Evolutionary conservation across 257 asterid genomes (phyloP).

Genomic region (Solanum lignicaule): DNA sequence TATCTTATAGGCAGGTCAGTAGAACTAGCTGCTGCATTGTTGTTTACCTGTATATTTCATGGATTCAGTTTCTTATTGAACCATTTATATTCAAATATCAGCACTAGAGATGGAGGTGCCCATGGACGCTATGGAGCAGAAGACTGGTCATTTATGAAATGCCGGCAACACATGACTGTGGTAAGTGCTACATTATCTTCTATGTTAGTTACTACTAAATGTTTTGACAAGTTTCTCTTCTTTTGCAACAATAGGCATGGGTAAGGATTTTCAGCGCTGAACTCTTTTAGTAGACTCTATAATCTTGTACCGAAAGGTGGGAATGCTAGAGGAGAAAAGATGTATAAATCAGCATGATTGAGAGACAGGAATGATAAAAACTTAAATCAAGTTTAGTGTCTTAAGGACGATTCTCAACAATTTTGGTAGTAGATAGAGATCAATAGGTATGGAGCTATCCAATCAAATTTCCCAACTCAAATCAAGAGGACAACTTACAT

Average conservation of each 20-base stretch:
- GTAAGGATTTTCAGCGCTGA: not conserved
- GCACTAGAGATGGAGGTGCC: conserved; percentile 92
- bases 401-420: not conserved
- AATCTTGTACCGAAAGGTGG: not conserved
- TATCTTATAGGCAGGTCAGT: conserved; percentile 85
- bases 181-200: conserved; percentile 35
- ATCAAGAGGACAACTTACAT: not conserved
- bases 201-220: not conserved
- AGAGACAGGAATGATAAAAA: not conserved
- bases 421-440: not conserved
- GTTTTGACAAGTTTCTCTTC: not conserved
- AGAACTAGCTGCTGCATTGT: conserved; percentile 5
- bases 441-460: not conserved
- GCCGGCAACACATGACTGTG: conserved; percentile 74
- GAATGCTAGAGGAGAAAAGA: not conserved
- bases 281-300: not conserved
- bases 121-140: conserved; percentile 92
- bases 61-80: conserved; percentile 5
- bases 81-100: conserved; percentile 21
- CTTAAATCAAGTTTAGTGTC: not conserved
- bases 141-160: conserved; percentile 81
- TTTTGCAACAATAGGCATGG: not conserved
- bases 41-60: not conserved
- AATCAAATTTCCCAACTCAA: not conserved
- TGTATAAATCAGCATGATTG: not conserved